A percentile compares a stretch with the other conserved stretches of the same genome.
Conservation (phyloP, 2,329 filamentous ascomycete genomes). For the Cordyceps cateniannulata region DNA sequence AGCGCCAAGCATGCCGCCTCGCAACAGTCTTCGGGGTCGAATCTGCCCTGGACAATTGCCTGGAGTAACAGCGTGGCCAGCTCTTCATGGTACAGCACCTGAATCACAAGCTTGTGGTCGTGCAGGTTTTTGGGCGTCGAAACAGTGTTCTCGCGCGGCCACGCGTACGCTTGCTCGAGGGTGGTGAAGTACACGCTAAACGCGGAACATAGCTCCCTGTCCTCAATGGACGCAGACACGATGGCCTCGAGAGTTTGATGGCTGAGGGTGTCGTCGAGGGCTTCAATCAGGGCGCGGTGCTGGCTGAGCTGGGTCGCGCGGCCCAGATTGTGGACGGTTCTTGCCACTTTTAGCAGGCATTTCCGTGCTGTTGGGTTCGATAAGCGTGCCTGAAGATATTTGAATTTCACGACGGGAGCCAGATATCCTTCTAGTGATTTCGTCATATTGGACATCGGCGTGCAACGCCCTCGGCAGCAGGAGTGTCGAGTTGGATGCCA, state of each 20-base stretch:
- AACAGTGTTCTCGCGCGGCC: not conserved
- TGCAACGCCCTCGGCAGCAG: not conserved
- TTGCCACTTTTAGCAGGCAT: not conserved
- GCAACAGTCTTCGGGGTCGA: not conserved
- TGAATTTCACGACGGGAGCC: not conserved
- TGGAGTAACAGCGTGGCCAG: not conserved
- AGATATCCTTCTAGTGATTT: not conserved
- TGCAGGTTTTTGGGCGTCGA: not conserved
- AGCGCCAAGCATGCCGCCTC: not conserved
- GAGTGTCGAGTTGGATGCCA: not conserved
- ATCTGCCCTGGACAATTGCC: not conserved
- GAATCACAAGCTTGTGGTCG: not conserved
- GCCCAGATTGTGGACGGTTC: not conserved
- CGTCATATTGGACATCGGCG: conserved; percentile 17
- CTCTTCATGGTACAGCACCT: not conserved
- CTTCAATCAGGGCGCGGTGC: not conserved
- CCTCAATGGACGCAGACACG: not conserved
- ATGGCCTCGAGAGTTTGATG: not conserved
- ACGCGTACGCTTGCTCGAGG: not conserved
- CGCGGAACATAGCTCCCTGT: not conserved
- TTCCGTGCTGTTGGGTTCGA: not conserved
- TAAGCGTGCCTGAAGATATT: not conserved
- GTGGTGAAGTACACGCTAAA: conserved; percentile 5
- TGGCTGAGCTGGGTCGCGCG: not conserved
- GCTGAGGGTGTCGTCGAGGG: not conserved